A percentile compares a stretch with the other conserved stretches of the same genome.
These are phyloP conservation scores for Fusarium devonianum DNA, from an alignment of 2,329 filamentous ascomycete genomes.

Conservation along the genomic window DNA sequence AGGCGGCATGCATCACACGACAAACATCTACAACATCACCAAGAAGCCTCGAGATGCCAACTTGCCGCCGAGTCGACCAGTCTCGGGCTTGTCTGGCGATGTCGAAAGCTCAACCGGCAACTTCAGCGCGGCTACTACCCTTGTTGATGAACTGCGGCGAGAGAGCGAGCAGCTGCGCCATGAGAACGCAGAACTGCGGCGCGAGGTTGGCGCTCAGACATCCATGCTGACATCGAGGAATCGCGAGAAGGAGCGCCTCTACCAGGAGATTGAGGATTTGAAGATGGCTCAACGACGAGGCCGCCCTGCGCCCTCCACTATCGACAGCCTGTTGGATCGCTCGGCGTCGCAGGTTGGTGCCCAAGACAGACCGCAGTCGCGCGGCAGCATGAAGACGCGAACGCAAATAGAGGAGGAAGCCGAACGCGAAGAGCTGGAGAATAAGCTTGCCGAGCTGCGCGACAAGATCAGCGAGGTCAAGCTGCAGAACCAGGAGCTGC, in stretches of 20 bases:
- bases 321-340: constrained; percentile 93
- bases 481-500: constrained; percentile 87
- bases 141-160: constrained; percentile 76
- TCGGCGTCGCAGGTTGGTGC: constrained; percentile 82
- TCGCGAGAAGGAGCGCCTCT: constrained; percentile 90
- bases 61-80: constrained; percentile 57
- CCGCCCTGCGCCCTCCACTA: constrained; percentile 67
- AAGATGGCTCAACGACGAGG: constrained; percentile 85
- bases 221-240: constrained; percentile 98
- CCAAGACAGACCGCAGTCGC: constrained; percentile 75
- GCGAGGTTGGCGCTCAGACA: constrained; percentile 93
- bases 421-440: constrained; percentile 87
- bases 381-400: constrained; percentile 74
- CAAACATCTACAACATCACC: constrained; percentile 71
- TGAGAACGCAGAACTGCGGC: constrained; percentile 89
- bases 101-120: constrained; percentile 59
- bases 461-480: constrained; percentile 88
- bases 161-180: constrained; percentile 81
- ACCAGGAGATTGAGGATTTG: constrained; percentile 96
- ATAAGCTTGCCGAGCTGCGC: constrained; percentile 80
- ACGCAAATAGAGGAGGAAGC: constrained; percentile 71
- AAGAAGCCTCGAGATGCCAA: constrained; percentile 60
- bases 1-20: constrained; percentile 61
- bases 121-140: constrained; percentile 67
- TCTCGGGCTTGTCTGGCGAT: constrained; percentile 59